Conservation (phyloP, 2,329 filamentous ascomycete species). For the Aschersonia sp. region DNA sequence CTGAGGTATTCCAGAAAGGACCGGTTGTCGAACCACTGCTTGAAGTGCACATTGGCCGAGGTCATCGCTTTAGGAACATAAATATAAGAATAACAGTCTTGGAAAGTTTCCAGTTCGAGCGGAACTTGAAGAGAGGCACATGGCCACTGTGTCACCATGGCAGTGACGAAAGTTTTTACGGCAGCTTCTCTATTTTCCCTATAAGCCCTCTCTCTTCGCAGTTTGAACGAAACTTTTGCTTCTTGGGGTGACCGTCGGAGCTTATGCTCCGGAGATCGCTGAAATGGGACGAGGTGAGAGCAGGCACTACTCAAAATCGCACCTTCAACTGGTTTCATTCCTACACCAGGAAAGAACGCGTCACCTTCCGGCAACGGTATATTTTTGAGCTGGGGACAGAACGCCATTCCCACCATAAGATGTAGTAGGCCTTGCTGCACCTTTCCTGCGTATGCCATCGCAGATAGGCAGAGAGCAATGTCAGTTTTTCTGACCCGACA, state of each 20-base stretch:
- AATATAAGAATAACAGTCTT: conserved; percentile 3
- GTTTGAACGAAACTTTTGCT: not conserved
- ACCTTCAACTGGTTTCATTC: not conserved
- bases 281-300: not conserved
- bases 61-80: conserved; percentile 1
- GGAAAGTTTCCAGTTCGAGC: not conserved
- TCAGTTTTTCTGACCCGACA: not conserved
- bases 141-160: conserved; percentile 1
- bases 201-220: not conserved
- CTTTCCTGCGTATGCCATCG: not conserved
- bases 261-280: not conserved
- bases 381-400: not conserved
- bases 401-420: not conserved
- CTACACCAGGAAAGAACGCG: not conserved
- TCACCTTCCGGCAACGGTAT: not conserved
- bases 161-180: not conserved
- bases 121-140: not conserved
- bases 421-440: not conserved
- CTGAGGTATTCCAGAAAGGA: not conserved
- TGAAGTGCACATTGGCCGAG: conserved; percentile 4
- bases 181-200: not conserved
- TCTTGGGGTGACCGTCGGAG: not conserved
- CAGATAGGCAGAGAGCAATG: conserved; percentile 1
- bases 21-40: not conserved
- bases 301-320: not conserved